Base-by-base conservation (phyloP, 805 yeast species). In the Pichia paraexigua region DNA sequence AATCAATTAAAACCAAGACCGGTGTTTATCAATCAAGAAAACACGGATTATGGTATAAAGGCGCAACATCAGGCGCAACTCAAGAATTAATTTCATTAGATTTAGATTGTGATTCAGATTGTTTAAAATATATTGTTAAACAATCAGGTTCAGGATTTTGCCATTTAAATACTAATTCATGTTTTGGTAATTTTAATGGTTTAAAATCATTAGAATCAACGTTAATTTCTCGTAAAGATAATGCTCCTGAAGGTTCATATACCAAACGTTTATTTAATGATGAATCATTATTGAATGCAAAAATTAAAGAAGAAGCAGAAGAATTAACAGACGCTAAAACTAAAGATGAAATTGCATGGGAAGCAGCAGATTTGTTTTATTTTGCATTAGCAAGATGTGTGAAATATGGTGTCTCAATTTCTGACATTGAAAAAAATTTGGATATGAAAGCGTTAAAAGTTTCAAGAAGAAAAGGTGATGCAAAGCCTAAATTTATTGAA, bases 21-120 rank as follows among this genome's bases (percentile, higher is more conserved):
- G 99, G 99, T 52, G 96, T 94, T 2, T 94, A 94, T 69, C 97
- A 86, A 68, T 88, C 97, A 10, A 83, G 99, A 61, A 83, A 85
- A 62, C 82, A 88, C 55, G 98, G 95, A 43, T 76, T 94, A 53
- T 94, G 99, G 99, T 86, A 83, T 67, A 94, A 94, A 68, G 99
- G 99, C 30, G 85, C 85, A 51, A 87, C 97, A 2, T 86, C 96
- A n/a, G 99, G 99, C 21, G 95, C 96, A 48, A 87, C 95, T 1
- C 99, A 94, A 71, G 75, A 75, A 58, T 74, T 94, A 46, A 58
- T 85, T 24, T 70, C 75, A 43, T 66, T 94, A 52, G 84, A 81
- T 49, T 69, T 80, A 54, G 99, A 94, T 70, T 94, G 99, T 69
- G 99, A 94, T 69, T 82, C 86, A 45, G 99, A 94, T 66, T 87